These are phyloP conservation scores for Cryptosporidium ryanae DNA, from an alignment of 169 alveolate genomes.

Conservation along the genomic window DNA sequence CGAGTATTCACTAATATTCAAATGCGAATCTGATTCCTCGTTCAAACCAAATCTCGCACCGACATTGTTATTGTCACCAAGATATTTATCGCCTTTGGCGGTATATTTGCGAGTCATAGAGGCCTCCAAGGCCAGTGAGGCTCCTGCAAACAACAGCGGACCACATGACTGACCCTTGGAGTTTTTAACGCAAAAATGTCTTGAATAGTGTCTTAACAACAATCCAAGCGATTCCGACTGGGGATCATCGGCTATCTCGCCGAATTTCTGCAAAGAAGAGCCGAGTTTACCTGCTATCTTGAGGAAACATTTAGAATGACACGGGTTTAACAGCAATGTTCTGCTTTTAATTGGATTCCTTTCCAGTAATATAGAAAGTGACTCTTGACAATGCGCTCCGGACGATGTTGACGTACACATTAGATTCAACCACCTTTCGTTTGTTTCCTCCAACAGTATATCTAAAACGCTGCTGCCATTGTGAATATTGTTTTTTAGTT, in stretches of 20 bases:
- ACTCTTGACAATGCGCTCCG: conserved; percentile 80
- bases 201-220: conserved; percentile 78
- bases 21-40: not conserved
- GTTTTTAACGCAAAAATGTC: conserved; percentile 78
- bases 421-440: conserved; percentile 76
- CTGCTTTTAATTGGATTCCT: conserved; percentile 78
- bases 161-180: conserved; percentile 79
- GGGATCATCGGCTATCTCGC: conserved; percentile 77
- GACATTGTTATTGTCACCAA: conserved; percentile 33
- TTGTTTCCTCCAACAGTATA: conserved; percentile 77
- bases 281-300: conserved; percentile 80
- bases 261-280: conserved; percentile 76
- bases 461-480: conserved; percentile 46
- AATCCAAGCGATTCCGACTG: conserved; percentile 77
- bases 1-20: not conserved
- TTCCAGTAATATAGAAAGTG: conserved; percentile 77
- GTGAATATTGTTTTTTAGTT: not conserved
- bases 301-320: conserved; percentile 80
- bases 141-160: conserved; percentile 75
- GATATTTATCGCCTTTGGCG: conserved; percentile 17
- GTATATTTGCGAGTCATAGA: conserved; percentile 14
- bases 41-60: not conserved
- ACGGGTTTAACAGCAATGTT: conserved; percentile 77
- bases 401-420: conserved; percentile 77
- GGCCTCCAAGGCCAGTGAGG: conserved; percentile 52